Base-by-base conservation (phyloP, 2,329 filamentous ascomycete species). In the Rutstroemia sp. region DNA sequence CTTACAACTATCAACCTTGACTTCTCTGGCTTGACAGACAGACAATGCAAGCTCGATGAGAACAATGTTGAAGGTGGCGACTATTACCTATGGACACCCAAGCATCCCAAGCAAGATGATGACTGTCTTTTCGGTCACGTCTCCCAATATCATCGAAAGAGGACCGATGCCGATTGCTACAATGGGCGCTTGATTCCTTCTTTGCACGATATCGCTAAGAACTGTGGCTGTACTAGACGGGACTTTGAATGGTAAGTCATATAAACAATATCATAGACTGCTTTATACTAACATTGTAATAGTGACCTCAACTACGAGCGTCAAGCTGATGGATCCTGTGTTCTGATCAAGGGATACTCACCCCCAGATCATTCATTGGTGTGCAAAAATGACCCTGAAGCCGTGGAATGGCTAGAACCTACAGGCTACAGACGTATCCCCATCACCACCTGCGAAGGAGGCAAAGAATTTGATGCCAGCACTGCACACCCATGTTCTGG, bases 271-370 rank as follows among this genome's bases (percentile, higher is more conserved):
- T 42, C 46, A 16, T 6, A 54, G 27, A 25, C 34, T 36, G 16
- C 23, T 51, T 4, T 5, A 16, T 55, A 49, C 61, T 65, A 63
- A 67, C 53, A 46, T 42, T 19, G 16, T 23, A 21, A 25, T 62
- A 94, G 89, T 73, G 92, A 95, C 69, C 99, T 90, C 78, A 99
- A 99, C 72, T 99, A 83, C 71, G 86, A 97, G 69, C 82, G 88
- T 48, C 82, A 88, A 70, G 79, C 75, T 27, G 88, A 92, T 67
- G 87, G 87, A 48, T 83, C 87, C 60, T 99, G 94, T 73, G 72
- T 72, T 5, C 81, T 95, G 12, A 90, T 97, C 1, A 71, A 79
- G 0, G 92, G 92, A 14, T 81, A 91, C 42, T 62, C 79, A 9
- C 85, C 88, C 12, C 75, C 77, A 7, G 78, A 88, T 63, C 81